Evolutionary conservation across 2,329 filamentous ascomycete species (phyloP).

Genomic region (Ustilaginoidea virens): DNA sequence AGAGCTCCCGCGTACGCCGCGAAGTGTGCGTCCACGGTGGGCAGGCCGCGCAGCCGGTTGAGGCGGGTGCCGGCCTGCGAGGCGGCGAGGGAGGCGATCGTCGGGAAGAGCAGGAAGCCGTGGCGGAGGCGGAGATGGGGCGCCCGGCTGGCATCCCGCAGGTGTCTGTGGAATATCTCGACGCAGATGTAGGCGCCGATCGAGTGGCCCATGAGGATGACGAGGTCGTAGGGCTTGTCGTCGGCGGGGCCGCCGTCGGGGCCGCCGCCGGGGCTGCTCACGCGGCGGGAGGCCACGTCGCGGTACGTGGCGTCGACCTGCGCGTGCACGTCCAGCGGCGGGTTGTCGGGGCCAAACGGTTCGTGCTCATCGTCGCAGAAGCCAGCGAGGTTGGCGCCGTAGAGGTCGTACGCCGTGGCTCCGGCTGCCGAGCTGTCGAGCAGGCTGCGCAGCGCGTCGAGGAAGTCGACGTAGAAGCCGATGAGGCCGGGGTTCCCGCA

Average conservation of each 20-base stretch:
- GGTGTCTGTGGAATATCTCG: conserved; percentile 47
- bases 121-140: conserved; percentile 27
- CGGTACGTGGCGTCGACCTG: conserved; percentile 32
- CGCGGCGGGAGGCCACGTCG: conserved; percentile 14
- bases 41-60: conserved; percentile 22
- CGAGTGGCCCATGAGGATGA: conserved; percentile 59
- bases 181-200: conserved; percentile 59
- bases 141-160: conserved; percentile 17
- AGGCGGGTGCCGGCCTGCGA: conserved; percentile 41
- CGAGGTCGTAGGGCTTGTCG: conserved; percentile 32
- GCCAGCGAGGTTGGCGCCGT: conserved; percentile 41
- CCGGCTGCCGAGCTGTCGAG: conserved; percentile 29
- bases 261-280: not conserved
- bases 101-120: conserved; percentile 58
- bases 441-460: conserved; percentile 38
- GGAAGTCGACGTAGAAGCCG: conserved; percentile 56
- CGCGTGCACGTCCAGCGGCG: conserved; percentile 35
- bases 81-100: conserved; percentile 52
- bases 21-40: conserved; percentile 24
- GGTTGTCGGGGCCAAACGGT: conserved; percentile 23
- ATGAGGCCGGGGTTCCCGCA: conserved; percentile 66
- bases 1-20: conserved; percentile 25
- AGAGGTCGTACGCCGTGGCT: conserved; percentile 32
- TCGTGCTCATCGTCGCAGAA: conserved; percentile 38
- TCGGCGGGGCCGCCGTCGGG: conserved; percentile 10